Percentiles rank a stretch among this genome's conserved stretches.
These are phyloP conservation scores for Litchi chinensis DNA, from an alignment of 345 rosid genomes.

Conservation along the genomic window DNA sequence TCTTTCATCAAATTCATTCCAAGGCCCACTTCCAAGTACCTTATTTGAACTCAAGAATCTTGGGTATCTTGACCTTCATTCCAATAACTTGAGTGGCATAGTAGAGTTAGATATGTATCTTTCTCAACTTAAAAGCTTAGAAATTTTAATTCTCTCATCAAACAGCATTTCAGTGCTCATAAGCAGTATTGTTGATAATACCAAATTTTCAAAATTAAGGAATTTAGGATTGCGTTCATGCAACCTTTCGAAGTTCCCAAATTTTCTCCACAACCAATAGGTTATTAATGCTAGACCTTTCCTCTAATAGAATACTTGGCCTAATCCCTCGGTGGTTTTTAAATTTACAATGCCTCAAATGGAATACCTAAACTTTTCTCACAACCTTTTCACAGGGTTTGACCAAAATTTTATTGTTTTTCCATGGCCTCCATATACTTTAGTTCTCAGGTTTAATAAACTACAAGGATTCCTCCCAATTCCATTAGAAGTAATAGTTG, in stretches of 20 bases:
- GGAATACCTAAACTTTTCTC: not conserved
- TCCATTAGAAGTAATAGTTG: rapidly evolving
- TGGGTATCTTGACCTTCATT: not conserved
- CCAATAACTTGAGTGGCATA: not conserved
- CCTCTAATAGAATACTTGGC: not conserved
- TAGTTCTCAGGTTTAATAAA: not conserved
- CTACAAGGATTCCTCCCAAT: not conserved
- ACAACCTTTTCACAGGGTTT: not conserved
- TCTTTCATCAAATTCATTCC: not conserved
- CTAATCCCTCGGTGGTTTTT: not conserved
- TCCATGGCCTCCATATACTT: not conserved
- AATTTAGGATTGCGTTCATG: not conserved
- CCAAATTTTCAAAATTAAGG: too few relatives aligned
- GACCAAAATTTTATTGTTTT: not conserved
- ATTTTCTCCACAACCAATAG: not conserved
- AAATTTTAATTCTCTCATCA: not conserved
- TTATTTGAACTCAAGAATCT: not conserved
- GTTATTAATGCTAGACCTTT: not conserved
- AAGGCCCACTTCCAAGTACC: not conserved
- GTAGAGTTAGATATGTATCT: not conserved
- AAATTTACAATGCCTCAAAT: not conserved
- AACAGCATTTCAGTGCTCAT: not conserved
- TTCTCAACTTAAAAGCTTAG: not conserved
- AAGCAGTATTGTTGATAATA: too few relatives aligned
- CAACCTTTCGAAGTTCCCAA: not conserved